Percentiles rank a stretch among this genome's conserved stretches.
phyloP scores from a whole-genome alignment of 1,139 yeast species.

The Kodamaea sp. region DNA sequence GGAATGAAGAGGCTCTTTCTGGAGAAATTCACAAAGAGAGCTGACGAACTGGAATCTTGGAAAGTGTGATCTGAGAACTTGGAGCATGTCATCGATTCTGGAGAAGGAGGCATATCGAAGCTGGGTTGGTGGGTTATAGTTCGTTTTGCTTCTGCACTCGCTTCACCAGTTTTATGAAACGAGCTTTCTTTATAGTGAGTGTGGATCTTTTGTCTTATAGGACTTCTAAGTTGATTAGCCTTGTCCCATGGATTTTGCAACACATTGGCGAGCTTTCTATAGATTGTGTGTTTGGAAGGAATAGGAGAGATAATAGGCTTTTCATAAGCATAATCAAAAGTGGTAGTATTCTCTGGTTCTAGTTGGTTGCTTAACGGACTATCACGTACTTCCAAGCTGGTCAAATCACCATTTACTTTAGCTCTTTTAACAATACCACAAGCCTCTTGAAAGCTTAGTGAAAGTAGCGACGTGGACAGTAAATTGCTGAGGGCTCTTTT shows the following conservation, averaged over 20 bases:
- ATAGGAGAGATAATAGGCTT: neutral
- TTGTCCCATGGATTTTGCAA: neutral
- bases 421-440: neutral
- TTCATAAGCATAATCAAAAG: neutral
- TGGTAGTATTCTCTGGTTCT: neutral
- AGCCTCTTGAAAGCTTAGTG: neutral
- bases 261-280: neutral
- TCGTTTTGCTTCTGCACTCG: neutral
- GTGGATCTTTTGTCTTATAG: neutral
- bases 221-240: too few species aligned
- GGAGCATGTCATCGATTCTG: neutral
- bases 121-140: neutral
- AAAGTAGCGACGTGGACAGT: neutral
- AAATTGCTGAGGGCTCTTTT: neutral
- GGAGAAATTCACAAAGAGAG: slow-evolving; percentile 2
- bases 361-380: neutral
- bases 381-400: slow-evolving; percentile 3
- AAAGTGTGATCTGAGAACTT: neutral
- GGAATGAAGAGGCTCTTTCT: slow-evolving; percentile 7
- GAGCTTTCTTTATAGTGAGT: neutral
- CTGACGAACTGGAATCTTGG: slow-evolving; percentile 1
- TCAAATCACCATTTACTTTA: slow-evolving; percentile 1
- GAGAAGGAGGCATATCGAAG: neutral
- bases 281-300: neutral
- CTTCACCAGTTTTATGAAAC: too few species aligned